Base-by-base conservation (phyloP, 805 yeast species). In the Kuraishia cidri region DNA sequence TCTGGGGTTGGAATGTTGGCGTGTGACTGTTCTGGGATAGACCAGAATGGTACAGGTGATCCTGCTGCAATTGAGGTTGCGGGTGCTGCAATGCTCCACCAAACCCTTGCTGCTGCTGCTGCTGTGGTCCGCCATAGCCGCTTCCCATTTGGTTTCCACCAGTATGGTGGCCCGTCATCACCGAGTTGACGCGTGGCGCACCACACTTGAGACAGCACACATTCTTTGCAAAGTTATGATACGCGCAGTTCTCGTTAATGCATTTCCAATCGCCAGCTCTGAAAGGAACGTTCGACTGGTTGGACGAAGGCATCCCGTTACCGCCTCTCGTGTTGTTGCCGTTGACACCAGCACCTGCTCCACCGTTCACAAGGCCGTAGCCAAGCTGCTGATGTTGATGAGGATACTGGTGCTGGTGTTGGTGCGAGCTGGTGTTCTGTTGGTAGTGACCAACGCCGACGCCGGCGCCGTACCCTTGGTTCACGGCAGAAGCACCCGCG, bases 201-300 rank as follows among this genome's bases (percentile, higher is more conserved):
- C 95, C 94, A 59, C 97, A 87, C 52, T 90, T 79, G 50, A 87
- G 66, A 52, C 97, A 87, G 37, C 79, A 75, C 36, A 84, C 64
- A 54, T 87, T 87, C 49, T 87, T 87, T 3, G 96, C 96, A 64
- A 87, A 87, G 54, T 87, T 87, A 56, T 87, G 96, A 54, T 88
- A 88, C 22, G 76, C 68, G 54, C 96, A 88, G 17, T 72, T 64
- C 35, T 80, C 88, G 41, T 72, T 75, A 18, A 72, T 64, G 62
- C 96, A 88, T 55, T 86, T 87, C 96, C 96, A 88, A 58, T 87
- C 97, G 33, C 96, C 96, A 3, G 96, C 96, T 46, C 97, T 71
- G 58, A 88, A 88, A 20, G 96, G 95, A n/a, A 88, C 94, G 45
- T 74, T 63, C 4, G 59, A 52, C 9, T 53, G 37, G 15, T 37